Evolutionary conservation across 768 basidiomycete species (phyloP).

Genomic region (Boletus eberwhitei): DNA sequence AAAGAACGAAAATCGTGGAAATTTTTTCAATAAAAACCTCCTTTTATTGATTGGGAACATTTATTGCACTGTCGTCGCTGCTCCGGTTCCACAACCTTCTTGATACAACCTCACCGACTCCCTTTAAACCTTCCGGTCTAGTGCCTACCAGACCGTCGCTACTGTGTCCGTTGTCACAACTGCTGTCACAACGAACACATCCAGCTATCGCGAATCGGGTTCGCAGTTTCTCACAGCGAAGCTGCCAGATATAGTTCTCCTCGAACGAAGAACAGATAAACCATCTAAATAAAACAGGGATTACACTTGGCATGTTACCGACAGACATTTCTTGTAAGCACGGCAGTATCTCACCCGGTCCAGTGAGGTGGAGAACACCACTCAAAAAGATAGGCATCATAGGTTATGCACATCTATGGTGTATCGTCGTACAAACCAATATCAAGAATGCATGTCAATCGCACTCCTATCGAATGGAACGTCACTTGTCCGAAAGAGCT

Average conservation of each 20-base stretch:
- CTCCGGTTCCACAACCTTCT: conserved; percentile 59
- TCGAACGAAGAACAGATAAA: no score
- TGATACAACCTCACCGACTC: conserved; percentile 24
- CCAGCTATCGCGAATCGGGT: background rate
- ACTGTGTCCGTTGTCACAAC: conserved; percentile 46
- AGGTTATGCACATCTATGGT: background rate
- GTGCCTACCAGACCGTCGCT: conserved; percentile 42
- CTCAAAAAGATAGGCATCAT: background rate
- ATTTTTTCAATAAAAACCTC: no score
- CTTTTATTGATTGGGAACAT: no score
- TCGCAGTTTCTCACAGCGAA: background rate
- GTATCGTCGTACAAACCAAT: background rate
- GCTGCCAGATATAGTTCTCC: background rate
- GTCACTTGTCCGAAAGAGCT: conserved; percentile 20
- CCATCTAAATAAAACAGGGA: background rate
- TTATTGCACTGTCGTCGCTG: conserved; percentile 76
- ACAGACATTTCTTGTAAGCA: background rate
- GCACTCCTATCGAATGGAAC: background rate
- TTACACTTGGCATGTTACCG: no score
- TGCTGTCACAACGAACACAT: background rate
- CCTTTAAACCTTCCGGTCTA: conserved; percentile 22
- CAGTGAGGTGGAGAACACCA: background rate
- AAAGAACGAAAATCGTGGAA: no score
- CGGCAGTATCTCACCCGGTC: background rate
- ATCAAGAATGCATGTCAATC: background rate